phyloP scores from a whole-genome alignment of 1,284 basidiomycete genomes.

The Exobasidium rhododendri region DNA sequence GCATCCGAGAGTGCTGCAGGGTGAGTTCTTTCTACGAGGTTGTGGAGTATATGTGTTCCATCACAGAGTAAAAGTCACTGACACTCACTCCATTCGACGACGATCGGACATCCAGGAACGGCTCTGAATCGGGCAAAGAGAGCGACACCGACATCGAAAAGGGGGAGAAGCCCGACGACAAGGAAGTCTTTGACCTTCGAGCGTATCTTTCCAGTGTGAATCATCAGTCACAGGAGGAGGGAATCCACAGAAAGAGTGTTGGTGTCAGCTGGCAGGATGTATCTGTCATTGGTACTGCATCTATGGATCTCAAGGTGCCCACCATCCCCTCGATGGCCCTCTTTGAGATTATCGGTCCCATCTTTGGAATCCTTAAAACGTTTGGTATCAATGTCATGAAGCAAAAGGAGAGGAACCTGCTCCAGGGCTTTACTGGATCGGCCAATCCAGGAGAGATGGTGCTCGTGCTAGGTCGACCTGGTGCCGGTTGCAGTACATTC shows the following conservation, averaged over 20 bases:
- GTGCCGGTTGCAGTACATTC: slow-evolving; percentile 71
- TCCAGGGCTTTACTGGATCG: slow-evolving; percentile 36
- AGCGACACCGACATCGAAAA: slow-evolving; percentile 47
- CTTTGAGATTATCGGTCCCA: slow-evolving; percentile 42
- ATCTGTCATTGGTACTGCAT: slow-evolving; percentile 30
- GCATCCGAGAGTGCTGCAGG: neutral
- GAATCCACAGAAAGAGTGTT: slow-evolving; percentile 34
- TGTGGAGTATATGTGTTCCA: neutral
- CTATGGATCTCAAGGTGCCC: slow-evolving; percentile 35
- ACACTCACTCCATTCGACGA: too few relatives aligned
- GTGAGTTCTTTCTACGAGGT: neutral
- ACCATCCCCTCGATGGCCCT: slow-evolving; percentile 54
- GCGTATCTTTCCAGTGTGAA: slow-evolving; percentile 68
- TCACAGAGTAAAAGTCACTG: too few relatives aligned
- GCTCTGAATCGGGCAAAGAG: slow-evolving; percentile 22
- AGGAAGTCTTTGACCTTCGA: slow-evolving; percentile 64
- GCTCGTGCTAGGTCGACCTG: slow-evolving; percentile 74
- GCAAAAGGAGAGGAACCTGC: slow-evolving; percentile 54
- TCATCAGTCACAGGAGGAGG: slow-evolving; percentile 61
- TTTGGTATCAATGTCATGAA: slow-evolving; percentile 57
- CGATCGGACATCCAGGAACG: slow-evolving; percentile 5
- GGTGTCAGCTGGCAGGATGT: slow-evolving; percentile 41
- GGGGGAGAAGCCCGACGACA: slow-evolving; percentile 16
- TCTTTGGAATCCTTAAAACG: slow-evolving; percentile 52
- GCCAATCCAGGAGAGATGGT: slow-evolving; percentile 47